Evolutionary conservation across 2,329 filamentous ascomycete species (phyloP).

Genomic region (Pezicula neosporulosa): DNA sequence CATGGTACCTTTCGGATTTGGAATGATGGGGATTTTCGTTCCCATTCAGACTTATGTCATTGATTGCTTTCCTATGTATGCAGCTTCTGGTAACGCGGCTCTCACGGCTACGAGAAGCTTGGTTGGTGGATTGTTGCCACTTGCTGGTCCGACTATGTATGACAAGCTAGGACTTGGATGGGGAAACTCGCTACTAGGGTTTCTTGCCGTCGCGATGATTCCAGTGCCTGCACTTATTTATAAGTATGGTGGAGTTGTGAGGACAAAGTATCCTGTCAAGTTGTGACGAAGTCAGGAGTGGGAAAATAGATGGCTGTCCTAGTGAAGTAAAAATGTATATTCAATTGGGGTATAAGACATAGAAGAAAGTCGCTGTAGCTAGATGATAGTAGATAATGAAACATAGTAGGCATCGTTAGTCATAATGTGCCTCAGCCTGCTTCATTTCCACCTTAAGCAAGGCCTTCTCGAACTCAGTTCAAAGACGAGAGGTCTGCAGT

Average conservation of each 20-base stretch:
- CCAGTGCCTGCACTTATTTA: slow-evolving; percentile 41
- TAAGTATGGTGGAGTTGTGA: slow-evolving; percentile 36
- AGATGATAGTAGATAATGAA: too few species aligned
- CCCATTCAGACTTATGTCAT: slow-evolving; percentile 43
- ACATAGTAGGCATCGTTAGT: too few species aligned
- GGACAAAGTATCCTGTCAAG: slow-evolving; percentile 26
- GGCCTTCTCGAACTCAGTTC: too few species aligned
- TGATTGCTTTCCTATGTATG: slow-evolving; percentile 34
- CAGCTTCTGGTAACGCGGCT: slow-evolving; percentile 34
- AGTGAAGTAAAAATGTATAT: neutral
- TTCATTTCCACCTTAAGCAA: too few species aligned
- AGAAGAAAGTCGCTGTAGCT: neutral
- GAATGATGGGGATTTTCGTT: slow-evolving; percentile 38
- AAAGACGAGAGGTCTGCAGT: too few species aligned
- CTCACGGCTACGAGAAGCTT: slow-evolving; percentile 38
- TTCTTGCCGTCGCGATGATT: slow-evolving; percentile 43
- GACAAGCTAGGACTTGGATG: slow-evolving; percentile 36
- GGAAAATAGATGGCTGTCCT: neutral
- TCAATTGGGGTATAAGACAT: too few species aligned
- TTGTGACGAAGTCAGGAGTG: neutral
- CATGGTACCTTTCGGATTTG: slow-evolving; percentile 37
- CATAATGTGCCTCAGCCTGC: too few species aligned
- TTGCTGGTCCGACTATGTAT: slow-evolving; percentile 46
- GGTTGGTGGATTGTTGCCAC: slow-evolving; percentile 45
- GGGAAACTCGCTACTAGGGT: slow-evolving; percentile 45